Base-by-base conservation (phyloP, 169 alveolate species). In the Plasmodium blacklocki region DNA sequence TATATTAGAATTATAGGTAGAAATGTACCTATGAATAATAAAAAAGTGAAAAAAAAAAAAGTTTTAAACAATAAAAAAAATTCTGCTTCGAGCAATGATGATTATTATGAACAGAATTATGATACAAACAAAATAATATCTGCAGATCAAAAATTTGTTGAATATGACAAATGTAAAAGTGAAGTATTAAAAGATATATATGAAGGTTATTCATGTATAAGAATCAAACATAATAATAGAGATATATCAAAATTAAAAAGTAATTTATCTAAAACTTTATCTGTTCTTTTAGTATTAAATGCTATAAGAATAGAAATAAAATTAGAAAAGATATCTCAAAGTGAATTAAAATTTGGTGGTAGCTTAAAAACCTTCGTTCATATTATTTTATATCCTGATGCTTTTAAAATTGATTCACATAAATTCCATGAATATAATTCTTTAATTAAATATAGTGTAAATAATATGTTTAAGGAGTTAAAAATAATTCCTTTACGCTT, bases 171-270 rank as follows among this genome's bases (percentile, higher is more conserved):
- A 32, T 19, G 23, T 58, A 78, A 78, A 47, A 50, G 72, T 78
- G 89, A 78, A 49, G 75, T 78, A 26, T 78, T 78, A 64, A 78
- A 78, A 64, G 89, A 78, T 43, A 78, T 78, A n/a, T 59, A 78
- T n/a, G 89, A 78, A 71, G 89, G 89, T 1, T 66, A 78, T 52
- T 45, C 89, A 78, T 78, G 89, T 21, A 78, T 78, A 78, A 78
- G 89, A 78, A 64, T 78, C 7, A 78, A 47, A 23, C 89, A 78
- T 78, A 32, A 66, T 78, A 78, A 78, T 66, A 78, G 89, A 49
- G 89, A 78, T 59, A 26, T 78, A 21, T 78, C 89, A 32, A 78
- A 78, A 66, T 49, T 78, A 47, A 78, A 78, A 59, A 78, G 89
- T 58, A 29, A 43, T 26, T 66, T 78, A 59, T 78, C 89, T 3